phyloP scores from a whole-genome alignment of 2,329 filamentous ascomycete genomes.

The Calonectria montana region DNA sequence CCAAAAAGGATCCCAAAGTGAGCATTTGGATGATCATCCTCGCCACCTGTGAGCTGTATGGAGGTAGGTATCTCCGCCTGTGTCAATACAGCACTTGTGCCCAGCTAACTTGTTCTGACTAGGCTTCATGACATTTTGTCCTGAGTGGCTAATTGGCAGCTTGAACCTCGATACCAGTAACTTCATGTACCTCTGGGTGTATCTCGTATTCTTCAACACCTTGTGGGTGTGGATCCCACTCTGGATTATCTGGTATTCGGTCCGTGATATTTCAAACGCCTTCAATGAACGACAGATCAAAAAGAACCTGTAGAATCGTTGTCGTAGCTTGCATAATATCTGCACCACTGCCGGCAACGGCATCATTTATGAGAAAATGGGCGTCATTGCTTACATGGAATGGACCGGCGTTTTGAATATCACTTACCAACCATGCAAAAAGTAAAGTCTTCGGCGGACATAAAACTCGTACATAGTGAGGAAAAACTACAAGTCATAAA shows the following conservation, averaged over 20 bases:
- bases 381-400: background rate
- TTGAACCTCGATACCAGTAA: constrained; percentile 73
- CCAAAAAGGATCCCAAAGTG: constrained; percentile 63
- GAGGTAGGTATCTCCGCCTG: constrained; percentile 56
- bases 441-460: background rate
- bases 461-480: background rate
- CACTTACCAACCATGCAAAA: background rate
- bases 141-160: constrained; percentile 74
- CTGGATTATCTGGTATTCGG: constrained; percentile 68
- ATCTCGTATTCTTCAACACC: constrained; percentile 76
- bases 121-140: constrained; percentile 79
- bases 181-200: constrained; percentile 76
- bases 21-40: constrained; percentile 73
- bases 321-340: background rate
- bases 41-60: constrained; percentile 75
- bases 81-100: background rate
- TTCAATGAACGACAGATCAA: constrained; percentile 51
- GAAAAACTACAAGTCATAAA: background rate
- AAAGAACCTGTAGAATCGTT: constrained; percentile 42
- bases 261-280: constrained; percentile 65
- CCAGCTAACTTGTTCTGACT: background rate
- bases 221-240: constrained; percentile 74
- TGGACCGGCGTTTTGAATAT: background rate
- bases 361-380: background rate
- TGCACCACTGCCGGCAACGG: background rate